Evolutionary conservation across 768 basidiomycete species (phyloP), one percentile per base, ranked within the genome.

Genomic region (Lactarius akahatsu): DNA sequence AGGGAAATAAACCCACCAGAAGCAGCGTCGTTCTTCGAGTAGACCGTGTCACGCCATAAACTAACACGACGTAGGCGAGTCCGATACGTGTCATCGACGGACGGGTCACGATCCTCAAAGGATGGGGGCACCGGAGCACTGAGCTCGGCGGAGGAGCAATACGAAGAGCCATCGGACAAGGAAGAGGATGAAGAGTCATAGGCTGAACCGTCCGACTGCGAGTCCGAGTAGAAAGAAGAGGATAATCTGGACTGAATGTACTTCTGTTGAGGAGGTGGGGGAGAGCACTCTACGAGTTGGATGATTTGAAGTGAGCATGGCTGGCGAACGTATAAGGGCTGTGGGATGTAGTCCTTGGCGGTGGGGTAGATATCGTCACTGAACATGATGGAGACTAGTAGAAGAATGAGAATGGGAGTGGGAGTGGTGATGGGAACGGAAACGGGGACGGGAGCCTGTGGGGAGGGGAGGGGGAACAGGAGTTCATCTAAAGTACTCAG

Each of bases 11-110:
- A 69, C 70, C 50, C 38, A 69, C 68, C 59, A 3, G 40, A 66
- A 40, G 11, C 1, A 20, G 62, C 9, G 32, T 15, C 71, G 45
- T 82, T 79, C 56, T 80, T 78, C 34, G 80, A 78, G 70, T 81
- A 84, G 70, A 81, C 78, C 56, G 68, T 55, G 56, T 90, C 86
- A 65, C 90, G 80, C 91, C 91, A 92, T 16, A 83, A 82, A 26
- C 86, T 81, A 63, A 92, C 86, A 67, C 90, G 87, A 72, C 82
- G 85, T 81, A 88, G 83, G 68, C 85, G 82, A 11, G 78, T 74
- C 59, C 74, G 74, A 73, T 82, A 85, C 0, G 86, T 85, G 69
- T 88, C 85, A 62, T 81, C 79, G 30, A 79, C 74, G 7, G 71
- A 73, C 4, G 75, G 68, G 52, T 68, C 69, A 13, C 59, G 63